phyloP scores from a whole-genome alignment of 164 flowering plant genomes.

The Tinospora cordifolia region DNA sequence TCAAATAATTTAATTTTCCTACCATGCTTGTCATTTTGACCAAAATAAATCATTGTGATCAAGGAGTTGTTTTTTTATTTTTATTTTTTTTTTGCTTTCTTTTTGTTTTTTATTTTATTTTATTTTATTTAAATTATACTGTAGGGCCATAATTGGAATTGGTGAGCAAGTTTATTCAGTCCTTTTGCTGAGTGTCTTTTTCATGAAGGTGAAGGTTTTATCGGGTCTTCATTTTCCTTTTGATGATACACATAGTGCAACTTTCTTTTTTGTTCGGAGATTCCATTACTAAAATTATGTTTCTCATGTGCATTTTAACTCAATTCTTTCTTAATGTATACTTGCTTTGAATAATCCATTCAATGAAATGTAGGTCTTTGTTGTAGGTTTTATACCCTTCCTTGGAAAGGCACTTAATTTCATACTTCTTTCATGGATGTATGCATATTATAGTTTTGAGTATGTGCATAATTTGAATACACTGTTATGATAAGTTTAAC shows the following conservation, averaged over 20 bases:
- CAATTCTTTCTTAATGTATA: background rate
- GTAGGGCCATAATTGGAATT: conserved; percentile 69
- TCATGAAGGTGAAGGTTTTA: conserved; percentile 53
- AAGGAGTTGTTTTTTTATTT: background rate
- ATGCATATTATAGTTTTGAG: conserved; percentile 96
- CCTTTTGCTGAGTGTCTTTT: conserved; percentile 65
- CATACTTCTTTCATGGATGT: conserved; percentile 91
- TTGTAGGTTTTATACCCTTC: conserved; percentile 63
- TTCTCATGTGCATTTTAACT: conserved; percentile 3
- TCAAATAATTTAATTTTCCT: too few relatives aligned
- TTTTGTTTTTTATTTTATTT: too few relatives aligned
- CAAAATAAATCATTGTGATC: background rate
- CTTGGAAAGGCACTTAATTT: conserved; percentile 77
- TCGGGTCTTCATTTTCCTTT: background rate
- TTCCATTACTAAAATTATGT: background rate
- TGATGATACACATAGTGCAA: background rate
- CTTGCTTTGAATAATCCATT: background rate
- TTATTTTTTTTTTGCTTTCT: too few relatives aligned
- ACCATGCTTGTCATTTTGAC: too few relatives aligned
- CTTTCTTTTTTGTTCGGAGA: too few relatives aligned
- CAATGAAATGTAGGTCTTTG: conserved; percentile 57
- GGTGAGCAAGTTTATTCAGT: conserved; percentile 72
- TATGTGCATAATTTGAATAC: conserved; percentile 30
- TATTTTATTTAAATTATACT: too few relatives aligned
- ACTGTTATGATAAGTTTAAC: conserved; percentile 1